Evolutionary conservation across 106 monocot genomes (phyloP).

Genomic region (Agapanthus africanus): DNA sequence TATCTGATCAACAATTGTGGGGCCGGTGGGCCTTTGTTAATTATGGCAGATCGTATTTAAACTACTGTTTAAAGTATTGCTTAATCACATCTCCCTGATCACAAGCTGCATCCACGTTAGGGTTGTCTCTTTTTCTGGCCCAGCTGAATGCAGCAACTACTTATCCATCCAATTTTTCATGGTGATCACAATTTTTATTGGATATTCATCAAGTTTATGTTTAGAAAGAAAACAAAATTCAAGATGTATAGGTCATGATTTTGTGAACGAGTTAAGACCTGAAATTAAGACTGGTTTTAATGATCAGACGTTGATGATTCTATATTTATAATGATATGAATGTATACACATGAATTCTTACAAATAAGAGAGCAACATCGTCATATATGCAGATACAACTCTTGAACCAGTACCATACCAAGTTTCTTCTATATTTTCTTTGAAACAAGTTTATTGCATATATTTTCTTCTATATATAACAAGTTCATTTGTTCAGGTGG

Average conservation of each 20-base stretch:
- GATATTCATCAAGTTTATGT: too few species aligned
- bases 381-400: neutral
- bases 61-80: neutral
- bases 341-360: neutral
- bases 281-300: too few species aligned
- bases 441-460: neutral
- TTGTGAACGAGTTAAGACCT: too few species aligned
- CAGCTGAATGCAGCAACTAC: neutral
- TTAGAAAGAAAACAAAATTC: too few species aligned
- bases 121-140: neutral
- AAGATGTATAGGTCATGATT: too few species aligned
- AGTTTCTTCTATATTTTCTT: neutral
- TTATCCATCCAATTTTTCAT: too few species aligned
- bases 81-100: neutral
- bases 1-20: neutral
- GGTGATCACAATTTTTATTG: too few species aligned
- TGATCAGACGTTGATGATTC: too few species aligned
- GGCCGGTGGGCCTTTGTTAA: neutral
- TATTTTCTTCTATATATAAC: neutral
- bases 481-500: conserved; percentile 42
- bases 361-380: neutral
- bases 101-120: neutral
- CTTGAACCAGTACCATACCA: neutral
- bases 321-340: neutral
- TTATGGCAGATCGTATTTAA: neutral